Percentiles rank a stretch among this genome's conserved stretches.
These are phyloP conservation scores for Cyclaneusma minus DNA, from an alignment of 2,329 filamentous ascomycete species.

Conservation along the genomic window DNA sequence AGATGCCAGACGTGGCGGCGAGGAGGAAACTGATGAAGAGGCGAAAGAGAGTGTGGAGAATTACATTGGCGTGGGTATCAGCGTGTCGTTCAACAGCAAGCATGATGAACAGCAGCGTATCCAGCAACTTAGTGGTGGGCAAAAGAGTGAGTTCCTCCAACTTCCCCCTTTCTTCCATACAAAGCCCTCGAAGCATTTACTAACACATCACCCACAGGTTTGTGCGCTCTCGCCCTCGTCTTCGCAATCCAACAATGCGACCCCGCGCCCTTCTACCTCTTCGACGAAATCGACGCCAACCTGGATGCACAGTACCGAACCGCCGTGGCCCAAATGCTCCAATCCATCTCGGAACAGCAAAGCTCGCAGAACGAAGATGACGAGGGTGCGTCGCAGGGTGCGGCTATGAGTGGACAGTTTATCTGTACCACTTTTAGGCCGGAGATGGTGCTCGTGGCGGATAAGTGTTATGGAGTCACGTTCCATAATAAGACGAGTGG, in stretches of 20 bases:
- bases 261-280: conserved; percentile 95
- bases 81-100: conserved; percentile 96
- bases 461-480: conserved; percentile 95
- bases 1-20: conserved; percentile 48
- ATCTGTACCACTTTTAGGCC: conserved; percentile 98
- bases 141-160: conserved; percentile 60
- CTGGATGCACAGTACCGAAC: conserved; percentile 96
- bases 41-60: conserved; percentile 69
- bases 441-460: conserved; percentile 87
- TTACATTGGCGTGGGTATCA: conserved; percentile 91
- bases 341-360: conserved; percentile 55
- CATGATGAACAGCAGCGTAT: conserved; percentile 97
- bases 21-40: conserved; percentile 56
- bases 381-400: conserved; percentile 14
- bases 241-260: conserved; percentile 98
- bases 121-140: conserved; percentile 89
- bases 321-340: conserved; percentile 77
- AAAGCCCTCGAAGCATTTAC: conserved; percentile 3
- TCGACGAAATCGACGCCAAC: conserved; percentile 97
- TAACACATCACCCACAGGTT: conserved; percentile 34
- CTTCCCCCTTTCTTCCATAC: conserved; percentile 1
- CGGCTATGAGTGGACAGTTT: conserved; percentile 53
- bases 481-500: conserved; percentile 89
- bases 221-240: conserved; percentile 92
- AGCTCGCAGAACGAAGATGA: conserved; percentile 34